A percentile compares a stretch with the other conserved stretches of the same genome.
phyloP scores from a whole-genome alignment of 2,329 filamentous ascomycete genomes.

The Akanthomyces muscarius region DNA sequence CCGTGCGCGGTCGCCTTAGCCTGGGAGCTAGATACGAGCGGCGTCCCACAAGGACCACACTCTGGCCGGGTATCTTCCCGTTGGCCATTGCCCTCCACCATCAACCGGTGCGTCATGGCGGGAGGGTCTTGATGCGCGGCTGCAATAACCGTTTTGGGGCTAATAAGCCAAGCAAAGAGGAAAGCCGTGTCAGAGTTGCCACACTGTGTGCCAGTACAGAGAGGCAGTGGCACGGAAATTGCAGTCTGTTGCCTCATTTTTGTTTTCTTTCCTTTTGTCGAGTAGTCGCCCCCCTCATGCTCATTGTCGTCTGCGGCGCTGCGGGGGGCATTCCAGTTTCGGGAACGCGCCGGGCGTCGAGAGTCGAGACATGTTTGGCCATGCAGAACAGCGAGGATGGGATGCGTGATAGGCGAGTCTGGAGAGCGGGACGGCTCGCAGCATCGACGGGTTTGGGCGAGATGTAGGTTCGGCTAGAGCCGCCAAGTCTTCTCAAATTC shows the following conservation, averaged over 20 bases:
- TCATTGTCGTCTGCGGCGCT: not conserved
- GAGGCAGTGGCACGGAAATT: not conserved
- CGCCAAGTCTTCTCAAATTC: not conserved
- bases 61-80: conserved; percentile 17
- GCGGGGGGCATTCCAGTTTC: conserved; percentile 4
- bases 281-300: not conserved
- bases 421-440: conserved; percentile 10
- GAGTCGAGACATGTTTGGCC: conserved; percentile 12
- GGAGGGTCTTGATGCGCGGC: conserved; percentile 10
- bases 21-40: conserved; percentile 7
- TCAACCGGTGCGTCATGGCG: not conserved
- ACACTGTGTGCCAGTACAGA: not conserved
- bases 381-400: not conserved
- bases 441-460: not conserved
- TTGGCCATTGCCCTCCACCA: conserved; percentile 6
- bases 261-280: not conserved
- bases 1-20: conserved; percentile 2
- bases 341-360: not conserved
- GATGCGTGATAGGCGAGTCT: not conserved
- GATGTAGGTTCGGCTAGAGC: not conserved
- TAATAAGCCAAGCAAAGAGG: conserved; percentile 6
- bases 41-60: conserved; percentile 7
- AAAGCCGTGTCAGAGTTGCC: not conserved
- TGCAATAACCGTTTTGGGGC: conserved; percentile 14
- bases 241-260: not conserved